Conservation (phyloP, 345 rosid genomes). For the Populus tremula region DNA sequence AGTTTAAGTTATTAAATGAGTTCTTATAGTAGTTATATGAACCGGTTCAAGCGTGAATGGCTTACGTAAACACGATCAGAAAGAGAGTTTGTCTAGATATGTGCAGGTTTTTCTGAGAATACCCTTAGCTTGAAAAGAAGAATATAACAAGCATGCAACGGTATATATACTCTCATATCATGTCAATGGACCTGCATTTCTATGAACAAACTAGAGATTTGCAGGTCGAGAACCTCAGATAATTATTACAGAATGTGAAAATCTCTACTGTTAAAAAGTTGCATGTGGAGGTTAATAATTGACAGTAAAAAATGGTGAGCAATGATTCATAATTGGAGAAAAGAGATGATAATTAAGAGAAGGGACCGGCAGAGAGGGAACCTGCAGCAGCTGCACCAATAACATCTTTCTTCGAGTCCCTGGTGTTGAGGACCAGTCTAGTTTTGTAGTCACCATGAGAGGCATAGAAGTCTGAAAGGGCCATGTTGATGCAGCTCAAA, state of each 20-base stretch:
- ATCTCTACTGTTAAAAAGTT: not conserved
- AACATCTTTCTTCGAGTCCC: slow-evolving; percentile 36
- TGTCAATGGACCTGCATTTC: not conserved
- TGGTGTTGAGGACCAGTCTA: slow-evolving; percentile 37
- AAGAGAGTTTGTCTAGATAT: too few relatives aligned
- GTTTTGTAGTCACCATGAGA: slow-evolving; percentile 37
- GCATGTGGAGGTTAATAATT: not conserved
- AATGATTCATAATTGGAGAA: not conserved
- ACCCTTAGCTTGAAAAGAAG: too few relatives aligned
- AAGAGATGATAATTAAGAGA: not conserved
- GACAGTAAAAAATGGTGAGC: not conserved
- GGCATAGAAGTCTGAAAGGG: slow-evolving; percentile 54
- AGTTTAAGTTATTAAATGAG: too few relatives aligned
- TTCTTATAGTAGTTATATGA: too few relatives aligned
- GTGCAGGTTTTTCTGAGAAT: too few relatives aligned
- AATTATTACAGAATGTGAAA: not conserved
- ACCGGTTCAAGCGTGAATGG: too few relatives aligned
- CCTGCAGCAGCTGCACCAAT: slow-evolving; percentile 36
- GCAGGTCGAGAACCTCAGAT: not conserved
- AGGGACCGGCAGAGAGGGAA: not conserved
- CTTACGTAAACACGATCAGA: too few relatives aligned
- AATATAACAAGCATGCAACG: too few relatives aligned
- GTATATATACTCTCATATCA: too few relatives aligned
- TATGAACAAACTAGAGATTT: not conserved
- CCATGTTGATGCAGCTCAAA: slow-evolving; percentile 49